Evolutionary conservation across 2,329 filamentous ascomycete genomes (phyloP).

Genomic region (Colletotrichum spaethianum): DNA sequence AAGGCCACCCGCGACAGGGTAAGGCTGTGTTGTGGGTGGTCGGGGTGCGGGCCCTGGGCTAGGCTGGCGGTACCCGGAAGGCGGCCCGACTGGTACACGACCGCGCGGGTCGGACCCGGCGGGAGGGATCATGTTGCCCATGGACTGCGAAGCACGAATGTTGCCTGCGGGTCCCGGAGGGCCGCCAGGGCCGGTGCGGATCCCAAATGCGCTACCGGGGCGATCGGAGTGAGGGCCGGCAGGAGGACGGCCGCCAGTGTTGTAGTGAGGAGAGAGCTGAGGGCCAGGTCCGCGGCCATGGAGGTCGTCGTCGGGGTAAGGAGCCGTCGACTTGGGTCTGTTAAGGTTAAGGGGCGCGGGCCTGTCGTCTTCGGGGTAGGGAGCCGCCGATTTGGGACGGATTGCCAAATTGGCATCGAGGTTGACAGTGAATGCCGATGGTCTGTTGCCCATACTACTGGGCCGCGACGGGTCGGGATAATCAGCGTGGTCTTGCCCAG

Average conservation of each 20-base stretch:
- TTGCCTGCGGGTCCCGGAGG: slow-evolving; percentile 29
- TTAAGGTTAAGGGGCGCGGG: slow-evolving; percentile 63
- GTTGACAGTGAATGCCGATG: slow-evolving; percentile 67
- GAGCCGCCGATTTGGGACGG: slow-evolving; percentile 71
- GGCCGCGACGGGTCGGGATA: slow-evolving; percentile 64
- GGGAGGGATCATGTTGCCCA: slow-evolving; percentile 62
- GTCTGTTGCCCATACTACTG: slow-evolving; percentile 53
- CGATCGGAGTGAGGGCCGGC: slow-evolving; percentile 64
- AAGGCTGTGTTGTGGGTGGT: slow-evolving; percentile 48
- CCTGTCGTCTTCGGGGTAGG: slow-evolving; percentile 79
- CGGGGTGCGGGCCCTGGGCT: slow-evolving; percentile 53
- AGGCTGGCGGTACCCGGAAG: slow-evolving; percentile 56
- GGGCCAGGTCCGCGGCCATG: slow-evolving; percentile 45
- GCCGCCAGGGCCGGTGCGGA: slow-evolving; percentile 53
- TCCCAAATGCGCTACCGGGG: slow-evolving; percentile 68
- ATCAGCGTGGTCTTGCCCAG: slow-evolving; percentile 56
- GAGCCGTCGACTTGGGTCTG: slow-evolving; percentile 63
- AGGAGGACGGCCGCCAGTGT: slow-evolving; percentile 64
- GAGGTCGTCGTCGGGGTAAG: slow-evolving; percentile 68
- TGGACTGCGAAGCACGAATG: slow-evolving; percentile 60
- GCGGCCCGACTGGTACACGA: slow-evolving; percentile 58
- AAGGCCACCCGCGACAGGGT: slow-evolving; percentile 48
- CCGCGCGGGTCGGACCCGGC: slow-evolving; percentile 59
- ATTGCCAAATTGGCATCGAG: slow-evolving; percentile 55
- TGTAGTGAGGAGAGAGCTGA: slow-evolving; percentile 57